Evolutionary conservation across 1,284 basidiomycete genomes (phyloP), one percentile per base, ranked within the genome.

Genomic region (Mycena citricolor): DNA sequence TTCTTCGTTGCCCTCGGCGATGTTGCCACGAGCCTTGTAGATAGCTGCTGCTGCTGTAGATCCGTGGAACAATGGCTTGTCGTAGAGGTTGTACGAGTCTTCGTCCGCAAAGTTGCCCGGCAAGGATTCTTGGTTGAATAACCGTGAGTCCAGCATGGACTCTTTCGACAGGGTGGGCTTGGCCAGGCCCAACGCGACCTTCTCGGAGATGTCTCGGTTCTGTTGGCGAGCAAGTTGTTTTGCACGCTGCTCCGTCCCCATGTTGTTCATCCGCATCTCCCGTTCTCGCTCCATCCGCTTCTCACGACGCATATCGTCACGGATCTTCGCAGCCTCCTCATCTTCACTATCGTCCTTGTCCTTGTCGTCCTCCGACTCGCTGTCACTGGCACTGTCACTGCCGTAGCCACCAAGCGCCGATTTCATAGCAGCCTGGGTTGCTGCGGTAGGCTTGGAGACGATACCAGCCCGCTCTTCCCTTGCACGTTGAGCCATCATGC

Each of bases 161-260:
- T 97, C 94, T 66, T 98, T 98, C 28, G 90, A 90, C 45, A 90
- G 62, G 0, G 94, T 92, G 7, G 97, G 97, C 66, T 99, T 99
- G 32, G 97, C 97, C 31, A 99, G 78, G 25, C 97, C 97, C 16
- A 99, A 80, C 2, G 97, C 97, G 43, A 99, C 88, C 74, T 99
- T 99, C 68, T 99, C 97, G 0, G 95, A 98, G 37, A 99, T 97
- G 62, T 99, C 97, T 57, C 97, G 89, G 64, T 99, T 97, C 70
- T 94, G 94, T 62, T 97, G 90, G 47, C 88, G 82, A 19, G 94
- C 92, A 43, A 99, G 75, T 76, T 92, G 85, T 71, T 97, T 97
- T 19, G 97, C 94, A 5, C 97, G 81, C 63, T 93, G 90, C 68
- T 99, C 97, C 25, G 86, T 84, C 26, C 97, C 97, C 97, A 99